Conservation (phyloP, 257 asterid genomes). For the Plantago major region DNA sequence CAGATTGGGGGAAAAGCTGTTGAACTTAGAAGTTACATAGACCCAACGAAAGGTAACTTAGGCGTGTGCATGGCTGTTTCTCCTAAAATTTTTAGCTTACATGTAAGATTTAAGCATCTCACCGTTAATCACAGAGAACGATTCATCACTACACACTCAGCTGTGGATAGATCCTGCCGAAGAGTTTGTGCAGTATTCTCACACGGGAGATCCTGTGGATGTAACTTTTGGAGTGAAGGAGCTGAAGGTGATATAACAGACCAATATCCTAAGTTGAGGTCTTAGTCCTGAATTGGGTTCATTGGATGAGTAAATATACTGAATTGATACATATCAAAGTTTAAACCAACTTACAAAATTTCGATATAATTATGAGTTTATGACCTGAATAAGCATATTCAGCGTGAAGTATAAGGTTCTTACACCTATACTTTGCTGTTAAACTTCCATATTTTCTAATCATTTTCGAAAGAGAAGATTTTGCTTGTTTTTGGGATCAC, state of each 20-base stretch:
- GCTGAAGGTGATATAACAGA: constrained; percentile 58
- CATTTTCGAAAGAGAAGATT: neutral
- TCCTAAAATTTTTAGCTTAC: constrained; percentile 6
- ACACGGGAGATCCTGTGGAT: constrained; percentile 79
- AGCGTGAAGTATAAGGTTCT: neutral
- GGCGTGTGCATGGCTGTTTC: constrained; percentile 11
- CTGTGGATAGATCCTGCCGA: constrained; percentile 94
- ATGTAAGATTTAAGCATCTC: constrained; percentile 16
- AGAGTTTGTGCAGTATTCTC: constrained; percentile 88
- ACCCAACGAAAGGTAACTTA: constrained; percentile 80
- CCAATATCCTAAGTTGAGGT: neutral
- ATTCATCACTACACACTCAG: constrained; percentile 90
- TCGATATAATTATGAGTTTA: neutral
- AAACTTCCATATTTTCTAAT: constrained; percentile 12
- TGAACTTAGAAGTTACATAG: constrained; percentile 92
- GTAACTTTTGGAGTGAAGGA: constrained; percentile 95
- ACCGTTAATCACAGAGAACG: constrained; percentile 62
- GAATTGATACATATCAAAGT: neutral
- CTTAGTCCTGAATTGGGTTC: no score
- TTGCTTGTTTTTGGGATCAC: constrained; percentile 1
- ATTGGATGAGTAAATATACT: no score
- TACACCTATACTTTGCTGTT: constrained; percentile 12
- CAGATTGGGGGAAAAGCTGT: constrained; percentile 94
- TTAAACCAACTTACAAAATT: constrained; percentile 9
- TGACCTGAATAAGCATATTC: constrained; percentile 1